Conservation (phyloP, 345 rosid species). For the Isatis tinctoria region DNA sequence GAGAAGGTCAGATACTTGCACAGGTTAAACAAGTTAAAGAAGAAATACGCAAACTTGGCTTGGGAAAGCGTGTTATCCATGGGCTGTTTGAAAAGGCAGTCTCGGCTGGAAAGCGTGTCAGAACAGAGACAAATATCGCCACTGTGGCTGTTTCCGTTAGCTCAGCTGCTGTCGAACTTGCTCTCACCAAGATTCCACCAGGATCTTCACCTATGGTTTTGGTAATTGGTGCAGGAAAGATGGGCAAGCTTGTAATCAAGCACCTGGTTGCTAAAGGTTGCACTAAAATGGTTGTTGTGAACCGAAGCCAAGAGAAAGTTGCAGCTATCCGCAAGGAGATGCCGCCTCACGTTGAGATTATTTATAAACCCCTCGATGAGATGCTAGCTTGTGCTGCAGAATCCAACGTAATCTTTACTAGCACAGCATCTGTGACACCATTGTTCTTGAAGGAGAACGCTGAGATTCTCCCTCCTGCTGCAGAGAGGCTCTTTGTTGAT, state of each 20-base stretch:
- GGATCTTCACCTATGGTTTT: conserved; percentile 53
- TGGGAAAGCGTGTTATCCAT: not conserved
- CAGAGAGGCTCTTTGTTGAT: conserved; percentile 74
- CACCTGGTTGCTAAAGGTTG: conserved; percentile 40
- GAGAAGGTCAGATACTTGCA: not conserved
- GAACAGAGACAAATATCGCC: conserved; percentile 59
- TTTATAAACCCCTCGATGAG: too few relatives aligned
- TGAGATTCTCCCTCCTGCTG: conserved; percentile 46
- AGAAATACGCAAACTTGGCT: not conserved
- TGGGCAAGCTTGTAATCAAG: conserved; percentile 77
- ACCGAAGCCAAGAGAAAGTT: not conserved
- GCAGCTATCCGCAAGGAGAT: too few relatives aligned
- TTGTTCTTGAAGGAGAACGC: conserved; percentile 36
- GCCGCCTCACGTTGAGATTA: too few relatives aligned
- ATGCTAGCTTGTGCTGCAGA: too few relatives aligned
- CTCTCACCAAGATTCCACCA: too few relatives aligned
- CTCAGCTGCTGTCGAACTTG: too few relatives aligned
- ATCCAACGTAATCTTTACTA: conserved; percentile 23
- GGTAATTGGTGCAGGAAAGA: conserved; percentile 68
- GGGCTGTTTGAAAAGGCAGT: conserved; percentile 35
- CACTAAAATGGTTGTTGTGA: not conserved
- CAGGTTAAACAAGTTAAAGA: not conserved
- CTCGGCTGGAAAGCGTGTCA: conserved; percentile 58
- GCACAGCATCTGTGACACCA: conserved; percentile 78
- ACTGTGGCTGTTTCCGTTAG: conserved; percentile 73